Conservation (phyloP, 2,329 filamentous ascomycete species). For the Cucurbitaria berberidis region DNA sequence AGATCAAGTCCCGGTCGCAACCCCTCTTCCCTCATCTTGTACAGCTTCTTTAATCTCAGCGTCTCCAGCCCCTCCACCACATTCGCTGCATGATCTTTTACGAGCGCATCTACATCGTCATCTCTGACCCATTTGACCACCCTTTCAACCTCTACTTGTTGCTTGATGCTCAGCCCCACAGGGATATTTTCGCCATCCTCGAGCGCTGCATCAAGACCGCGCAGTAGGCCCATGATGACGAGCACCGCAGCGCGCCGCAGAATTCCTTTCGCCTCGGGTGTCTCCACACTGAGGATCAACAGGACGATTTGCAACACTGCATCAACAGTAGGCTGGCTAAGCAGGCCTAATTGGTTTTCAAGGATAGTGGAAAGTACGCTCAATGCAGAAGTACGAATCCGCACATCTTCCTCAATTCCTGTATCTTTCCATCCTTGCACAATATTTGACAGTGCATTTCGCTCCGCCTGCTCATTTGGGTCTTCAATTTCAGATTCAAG, state of each 20-base stretch:
- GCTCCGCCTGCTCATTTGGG: slow-evolving; percentile 46
- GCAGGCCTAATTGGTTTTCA: slow-evolving; percentile 59
- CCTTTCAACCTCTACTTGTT: slow-evolving; percentile 66
- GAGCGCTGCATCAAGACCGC: slow-evolving; percentile 61
- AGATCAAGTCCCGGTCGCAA: slow-evolving; percentile 31
- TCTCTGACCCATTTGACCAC: slow-evolving; percentile 68
- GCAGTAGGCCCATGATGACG: slow-evolving; percentile 66
- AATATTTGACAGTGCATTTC: slow-evolving; percentile 62
- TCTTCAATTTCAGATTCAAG: slow-evolving; percentile 38
- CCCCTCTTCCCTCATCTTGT: slow-evolving; percentile 47
- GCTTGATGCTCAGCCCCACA: slow-evolving; percentile 62
- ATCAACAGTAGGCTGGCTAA: slow-evolving; percentile 47
- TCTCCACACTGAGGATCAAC: slow-evolving; percentile 68
- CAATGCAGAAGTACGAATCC: slow-evolving; percentile 72
- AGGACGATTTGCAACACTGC: slow-evolving; percentile 68
- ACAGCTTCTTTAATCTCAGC: slow-evolving; percentile 62
- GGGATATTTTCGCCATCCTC: slow-evolving; percentile 46
- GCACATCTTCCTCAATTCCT: slow-evolving; percentile 69
- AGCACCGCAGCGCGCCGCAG: slow-evolving; percentile 70
- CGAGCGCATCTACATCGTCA: slow-evolving; percentile 72
- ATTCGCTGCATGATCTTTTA: slow-evolving; percentile 69
- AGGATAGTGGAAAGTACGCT: slow-evolving; percentile 67
- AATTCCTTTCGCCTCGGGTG: slow-evolving; percentile 65
- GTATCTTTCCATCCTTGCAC: slow-evolving; percentile 72
- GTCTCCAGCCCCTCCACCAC: slow-evolving; percentile 71